phyloP scores from a whole-genome alignment of 495 filamentous ascomycete species.

The Trypethelium eluteriae region DNA sequence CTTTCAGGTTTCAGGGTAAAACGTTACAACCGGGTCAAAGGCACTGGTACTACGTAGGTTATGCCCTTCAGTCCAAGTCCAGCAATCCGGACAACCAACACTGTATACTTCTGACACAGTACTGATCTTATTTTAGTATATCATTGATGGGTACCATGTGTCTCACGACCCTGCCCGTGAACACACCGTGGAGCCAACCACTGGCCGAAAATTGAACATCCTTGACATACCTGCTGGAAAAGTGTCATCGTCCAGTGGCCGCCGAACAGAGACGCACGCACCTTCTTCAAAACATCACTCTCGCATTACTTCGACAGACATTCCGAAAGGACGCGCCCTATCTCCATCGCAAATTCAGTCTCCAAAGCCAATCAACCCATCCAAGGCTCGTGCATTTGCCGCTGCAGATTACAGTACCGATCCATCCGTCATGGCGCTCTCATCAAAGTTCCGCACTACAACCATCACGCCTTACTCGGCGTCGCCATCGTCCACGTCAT shows the following conservation, averaged over 20 bases:
- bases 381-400: conserved; percentile 77
- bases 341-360: conserved; percentile 83
- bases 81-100: too few species aligned
- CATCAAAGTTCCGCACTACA: conserved; percentile 61
- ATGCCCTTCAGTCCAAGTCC: conserved; percentile 24
- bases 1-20: conserved; percentile 85
- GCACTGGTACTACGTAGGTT: conserved; percentile 86
- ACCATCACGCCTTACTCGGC: conserved; percentile 40
- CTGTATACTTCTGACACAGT: not conserved
- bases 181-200: conserved; percentile 90
- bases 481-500: conserved; percentile 1
- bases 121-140: conserved; percentile 50
- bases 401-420: conserved; percentile 51
- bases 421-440: conserved; percentile 59
- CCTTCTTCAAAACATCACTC: conserved; percentile 38
- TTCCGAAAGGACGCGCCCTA: conserved; percentile 78
- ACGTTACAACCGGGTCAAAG: conserved; percentile 75
- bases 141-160: conserved; percentile 98
- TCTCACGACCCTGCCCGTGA: conserved; percentile 90
- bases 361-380: conserved; percentile 80
- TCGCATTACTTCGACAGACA: conserved; percentile 47
- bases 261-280: conserved; percentile 32
- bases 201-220: conserved; percentile 84
- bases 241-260: conserved; percentile 21
- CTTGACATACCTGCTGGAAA: conserved; percentile 54